Conservation (phyloP, 2,329 filamentous ascomycete genomes). For the Cladosporium sp. region DNA sequence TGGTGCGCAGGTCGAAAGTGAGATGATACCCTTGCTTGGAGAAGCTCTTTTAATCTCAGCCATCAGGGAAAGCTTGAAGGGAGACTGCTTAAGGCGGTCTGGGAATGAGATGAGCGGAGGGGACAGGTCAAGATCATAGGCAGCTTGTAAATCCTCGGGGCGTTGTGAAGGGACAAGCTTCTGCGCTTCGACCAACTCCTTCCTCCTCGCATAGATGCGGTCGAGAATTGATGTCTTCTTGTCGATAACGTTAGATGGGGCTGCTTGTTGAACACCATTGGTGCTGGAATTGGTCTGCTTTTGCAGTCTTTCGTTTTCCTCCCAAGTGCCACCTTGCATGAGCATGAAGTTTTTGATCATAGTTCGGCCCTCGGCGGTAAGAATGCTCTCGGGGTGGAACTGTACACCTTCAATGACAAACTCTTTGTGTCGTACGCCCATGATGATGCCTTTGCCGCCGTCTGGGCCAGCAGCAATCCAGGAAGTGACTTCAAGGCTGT, state of each 20-base stretch:
- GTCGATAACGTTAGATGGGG: constrained; percentile 27
- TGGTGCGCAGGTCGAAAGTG: constrained; percentile 79
- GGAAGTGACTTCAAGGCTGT: constrained; percentile 82
- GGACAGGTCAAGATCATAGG: constrained; percentile 78
- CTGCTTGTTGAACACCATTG: constrained; percentile 24
- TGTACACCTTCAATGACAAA: constrained; percentile 92
- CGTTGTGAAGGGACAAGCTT: constrained; percentile 82
- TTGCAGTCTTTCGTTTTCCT: constrained; percentile 62
- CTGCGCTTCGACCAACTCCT: constrained; percentile 70
- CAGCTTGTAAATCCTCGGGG: constrained; percentile 75
- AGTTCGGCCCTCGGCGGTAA: constrained; percentile 78
- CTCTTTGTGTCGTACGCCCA: constrained; percentile 93
- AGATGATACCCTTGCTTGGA: constrained; percentile 92
- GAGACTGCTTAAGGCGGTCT: constrained; percentile 71
- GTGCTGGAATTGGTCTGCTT: constrained; percentile 35
- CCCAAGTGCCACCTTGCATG: constrained; percentile 88
- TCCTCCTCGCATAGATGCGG: constrained; percentile 81
- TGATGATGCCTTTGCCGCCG: constrained; percentile 80
- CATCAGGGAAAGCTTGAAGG: constrained; percentile 88
- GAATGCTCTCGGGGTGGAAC: constrained; percentile 95
- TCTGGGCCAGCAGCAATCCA: constrained; percentile 76
- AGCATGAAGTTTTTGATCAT: constrained; percentile 93
- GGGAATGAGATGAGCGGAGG: constrained; percentile 81
- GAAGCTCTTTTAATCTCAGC: constrained; percentile 97
- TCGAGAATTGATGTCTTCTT: constrained; percentile 85